Evolutionary conservation across 768 basidiomycete genomes (phyloP), one percentile per base, ranked within the genome.

Genomic region (Lyophyllum semitale): DNA sequence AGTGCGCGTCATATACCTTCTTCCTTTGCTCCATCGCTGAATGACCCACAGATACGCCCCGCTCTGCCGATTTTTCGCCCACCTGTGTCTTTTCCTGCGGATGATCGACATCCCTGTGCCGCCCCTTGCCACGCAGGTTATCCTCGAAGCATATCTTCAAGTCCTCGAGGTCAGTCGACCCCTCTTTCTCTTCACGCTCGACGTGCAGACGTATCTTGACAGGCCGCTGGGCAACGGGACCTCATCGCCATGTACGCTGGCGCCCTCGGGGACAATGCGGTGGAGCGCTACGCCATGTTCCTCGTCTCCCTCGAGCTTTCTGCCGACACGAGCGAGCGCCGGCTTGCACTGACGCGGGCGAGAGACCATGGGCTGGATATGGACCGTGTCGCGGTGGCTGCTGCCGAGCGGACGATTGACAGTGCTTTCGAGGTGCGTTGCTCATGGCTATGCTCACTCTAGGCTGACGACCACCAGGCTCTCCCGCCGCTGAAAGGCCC

Each of bases 211-310:
- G 1, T 23, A 12, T 7, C 6, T 18, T 20, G 8, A 11, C 59
- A 90, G 87, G 76, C 77, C 38, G 88, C 91, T 17, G 91, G 89
- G 17, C 80, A 95, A 70, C 81, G 91, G 30, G 84, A 89, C 38
- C 80, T 98, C 17, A 94, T 98, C 12, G 95, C 96, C 0, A 84
- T 97, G 77, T 98, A 99, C 68, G 94, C 94, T 6, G 85, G 91
- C 13, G 91, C 92, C 26, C 74, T 98, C 20, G 91, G 94, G 6
- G 88, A 93, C 63, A 93, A 93, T 59, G 94, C 94, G 2, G 86
- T 96, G 33, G 90, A 94, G 63, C 88, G 93, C 32, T 98, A 98
- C 62, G 94, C 95, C 0, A 75, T 88, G 62, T 98, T 95, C 85
- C 78, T 98, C 22, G 84, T 89, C 27, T 89, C 88, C 0, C 79